Evolutionary conservation across 768 basidiomycete species (phyloP), one percentile per base, ranked within the genome.

Genomic region (Rhodotorula diobovata): DNA sequence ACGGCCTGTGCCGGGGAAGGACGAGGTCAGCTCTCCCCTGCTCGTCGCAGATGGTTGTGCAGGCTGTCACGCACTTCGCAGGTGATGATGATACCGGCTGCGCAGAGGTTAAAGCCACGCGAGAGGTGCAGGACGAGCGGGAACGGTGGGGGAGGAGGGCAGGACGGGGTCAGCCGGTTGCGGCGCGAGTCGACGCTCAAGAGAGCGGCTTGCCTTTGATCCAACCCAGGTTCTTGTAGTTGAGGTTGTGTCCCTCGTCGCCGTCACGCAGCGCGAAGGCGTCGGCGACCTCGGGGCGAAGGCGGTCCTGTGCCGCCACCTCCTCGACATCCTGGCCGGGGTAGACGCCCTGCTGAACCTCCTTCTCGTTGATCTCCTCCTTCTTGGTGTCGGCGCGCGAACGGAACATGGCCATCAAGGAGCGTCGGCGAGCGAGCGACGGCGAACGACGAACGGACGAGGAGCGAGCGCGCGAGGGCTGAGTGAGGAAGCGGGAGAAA

Each of bases 41-140:
- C n/a, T n/a, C n/a, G n/a, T n/a, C n/a, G n/a, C n/a, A n/a, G 30
- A 10, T 15, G 30, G 10, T 1, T 34, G 11, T 1, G n/a, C n/a
- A 20, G n/a, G n/a, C n/a, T n/a, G n/a, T n/a, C n/a, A n/a, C n/a
- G n/a, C 59, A 60, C 59, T 43, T 60, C 59, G 59, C 59, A 60
- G 20, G 59, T 60, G 16, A 43, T n/a, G 59, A 60, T n/a, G 15
- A 60, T 9, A 21, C 59, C 59, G 6, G 59, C 59, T n/a, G n/a
- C n/a, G n/a, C n/a, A n/a, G n/a, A n/a, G n/a, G n/a, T n/a, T n/a
- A n/a, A n/a, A n/a, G n/a, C n/a, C n/a, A n/a, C n/a, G n/a, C n/a
- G n/a, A n/a, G n/a, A n/a, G n/a, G n/a, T n/a, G n/a, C n/a, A n/a
- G n/a, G n/a, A n/a, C n/a, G n/a, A n/a, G n/a, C n/a, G n/a, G n/a